Base-by-base conservation (phyloP, 2,329 filamentous ascomycete species). In the Bipolaris zeicola region DNA sequence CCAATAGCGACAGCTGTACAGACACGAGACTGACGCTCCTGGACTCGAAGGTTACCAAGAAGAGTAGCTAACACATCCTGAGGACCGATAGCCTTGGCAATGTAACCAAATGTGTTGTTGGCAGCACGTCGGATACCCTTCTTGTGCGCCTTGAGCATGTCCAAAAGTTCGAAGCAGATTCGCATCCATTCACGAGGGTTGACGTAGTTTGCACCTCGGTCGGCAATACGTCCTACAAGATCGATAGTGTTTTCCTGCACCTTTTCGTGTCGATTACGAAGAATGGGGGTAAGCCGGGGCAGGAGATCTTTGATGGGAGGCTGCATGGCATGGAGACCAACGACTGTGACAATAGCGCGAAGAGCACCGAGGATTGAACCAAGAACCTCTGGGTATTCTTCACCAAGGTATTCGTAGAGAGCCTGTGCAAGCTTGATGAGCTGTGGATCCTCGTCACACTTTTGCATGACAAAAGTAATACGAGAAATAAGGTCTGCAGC, bases 61-160 rank as follows among this genome's bases (percentile, higher is more conserved):
- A 99, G 83, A 0, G 95, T 98, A 3, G 95, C 93, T 55, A 99
- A 82, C 24, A 99, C 95, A 80, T 99, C 95, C 77, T 98, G 94
- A 11, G 95, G 95, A 65, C 95, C 95, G 69, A 99, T 99, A 58
- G 95, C 95, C 80, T 99, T 99, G 74, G 95, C 95, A 71, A 99
- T 99, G 84, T 97, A 99, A 76, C 95, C 95, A 70, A 99, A 99
- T 0, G 95, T 99, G 82, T 99, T 99, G 85, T 99, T 99, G 68
- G 95, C 96, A 20, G 95, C 95, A 77, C 95, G 89, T 64, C 95
- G 90, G 67, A 99, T 99, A 64, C 95, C 96, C 84, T 99, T 99
- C 81, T 99, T 99, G 83, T 99, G 95, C 6, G 95, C 95, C 79
- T 99, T 99, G 70, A 99, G 86, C 95, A 99, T 99, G 79, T 99